Evolutionary conservation across 345 rosid species (phyloP), one percentile per base, ranked within the genome.

Genomic region (Barbarea vulgaris): DNA sequence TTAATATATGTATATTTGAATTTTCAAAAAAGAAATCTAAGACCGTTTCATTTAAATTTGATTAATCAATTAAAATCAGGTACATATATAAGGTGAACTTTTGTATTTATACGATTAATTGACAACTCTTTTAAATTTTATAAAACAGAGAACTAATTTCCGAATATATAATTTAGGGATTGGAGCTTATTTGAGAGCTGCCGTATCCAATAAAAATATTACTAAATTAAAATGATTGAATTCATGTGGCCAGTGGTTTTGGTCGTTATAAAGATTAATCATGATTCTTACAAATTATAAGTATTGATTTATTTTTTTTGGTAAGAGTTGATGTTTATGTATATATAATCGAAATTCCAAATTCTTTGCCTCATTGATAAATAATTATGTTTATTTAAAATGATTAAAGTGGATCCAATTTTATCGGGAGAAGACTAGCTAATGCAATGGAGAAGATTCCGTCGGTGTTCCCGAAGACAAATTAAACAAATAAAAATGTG

Each of bases 191-290:
- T 55, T 28, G 37, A 31, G 15, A 57, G 14, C 5, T 56, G 7
- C 4, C 15, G 24, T 5, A 22, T 13, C 30, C 28, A 13, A 52
- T n/a, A 17, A 17, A 17, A 27, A 3, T 25, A 15, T 58, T 56
- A 9, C 7, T 8, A 33, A 33, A 58, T 3, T 31, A 30, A 17
- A 56, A 30, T 56, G 41, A 41, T 24, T 41, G 51, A 52, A 12
- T 11, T 46, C 78, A 74, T 65, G 72, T 74, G 78, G 77, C 77
- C 63, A 73, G 33, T 62, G 62, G 69, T 55, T 33, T 74, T 44
- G 64, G 64, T 64, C 34, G 47, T 34, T 21, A 30, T 14, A 55
- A 64, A 63, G 54, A 64, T 28, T 64, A 27, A 41, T 63, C 69
- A 73, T 64, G 33, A 64, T 64, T n/a, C 71, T 65, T 51, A 47